Percentiles rank a stretch among this genome's conserved stretches.
Evolutionary conservation across 2,329 filamentous ascomycete species (phyloP).

Genomic region (Ophiocordyceps unilateralis): DNA sequence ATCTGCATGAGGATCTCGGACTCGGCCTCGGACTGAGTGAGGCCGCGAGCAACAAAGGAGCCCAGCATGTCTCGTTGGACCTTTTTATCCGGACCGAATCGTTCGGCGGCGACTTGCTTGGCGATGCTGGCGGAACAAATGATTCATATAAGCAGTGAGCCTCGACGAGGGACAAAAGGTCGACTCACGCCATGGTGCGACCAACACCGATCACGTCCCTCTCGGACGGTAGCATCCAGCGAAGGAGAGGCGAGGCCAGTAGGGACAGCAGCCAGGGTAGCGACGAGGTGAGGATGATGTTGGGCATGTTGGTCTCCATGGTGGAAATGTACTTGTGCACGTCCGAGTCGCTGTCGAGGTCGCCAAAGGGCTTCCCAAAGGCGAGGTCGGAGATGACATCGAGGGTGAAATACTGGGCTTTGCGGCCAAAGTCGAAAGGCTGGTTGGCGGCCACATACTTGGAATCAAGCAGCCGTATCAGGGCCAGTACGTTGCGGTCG

Average conservation of each 20-base stretch:
- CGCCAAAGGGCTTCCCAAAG: conserved; percentile 32
- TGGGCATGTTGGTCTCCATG: conserved; percentile 11
- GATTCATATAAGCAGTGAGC: background rate
- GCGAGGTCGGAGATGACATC: conserved; percentile 37
- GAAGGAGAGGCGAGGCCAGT: conserved; percentile 21
- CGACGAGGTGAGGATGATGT: conserved; percentile 7
- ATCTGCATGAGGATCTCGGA: conserved; percentile 26
- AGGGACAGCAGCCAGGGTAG: conserved; percentile 11
- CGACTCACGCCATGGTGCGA: conserved; percentile 25
- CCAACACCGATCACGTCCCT: conserved; percentile 21
- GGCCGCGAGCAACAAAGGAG: conserved; percentile 21
- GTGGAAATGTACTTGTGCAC: conserved; percentile 29
- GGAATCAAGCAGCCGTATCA: conserved; percentile 3
- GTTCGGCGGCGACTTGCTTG: conserved; percentile 24
- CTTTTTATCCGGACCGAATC: conserved; percentile 24
- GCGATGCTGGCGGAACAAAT: conserved; percentile 17
- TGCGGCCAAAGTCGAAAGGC: conserved; percentile 16
- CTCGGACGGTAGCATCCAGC: conserved; percentile 21
- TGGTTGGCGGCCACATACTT: conserved; percentile 3
- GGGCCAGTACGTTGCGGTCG: conserved; percentile 3
- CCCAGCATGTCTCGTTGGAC: conserved; percentile 33
- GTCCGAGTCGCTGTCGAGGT: conserved; percentile 28
- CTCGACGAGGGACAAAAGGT: background rate
- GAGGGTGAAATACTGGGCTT: conserved; percentile 34
- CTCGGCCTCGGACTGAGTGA: conserved; percentile 20